Base-by-base conservation (phyloP, 225 moss, liverwort and hornwort species). In the Bryoerythrophyllum caledonicum region DNA sequence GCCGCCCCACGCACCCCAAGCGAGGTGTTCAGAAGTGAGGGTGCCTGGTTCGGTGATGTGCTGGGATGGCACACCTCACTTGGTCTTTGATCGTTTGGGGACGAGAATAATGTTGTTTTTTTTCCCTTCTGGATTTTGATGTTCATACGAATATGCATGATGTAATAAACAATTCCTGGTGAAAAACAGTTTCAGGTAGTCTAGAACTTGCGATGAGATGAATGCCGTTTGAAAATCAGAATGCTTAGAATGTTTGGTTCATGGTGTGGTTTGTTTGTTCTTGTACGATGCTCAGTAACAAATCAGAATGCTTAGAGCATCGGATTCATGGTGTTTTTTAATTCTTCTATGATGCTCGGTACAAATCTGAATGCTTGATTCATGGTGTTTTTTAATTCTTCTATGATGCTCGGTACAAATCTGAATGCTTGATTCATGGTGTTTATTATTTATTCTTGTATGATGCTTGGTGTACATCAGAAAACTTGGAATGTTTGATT, bases 21-120 rank as follows among this genome's bases (percentile, higher is more conserved):
- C 64, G 60, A 81, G 76, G 81, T 73, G 48, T 49, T 49, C 51
- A 65, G 72, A 73, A 79, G 54, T 78, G 23, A 86, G 17, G 48
- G 19, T 49, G 48, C 48, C 57, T 53, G 38, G 48, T 57, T 65
- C 38, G 26, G 49, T 5, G 65, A 28, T 67, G 56, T 63, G 32
- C 43, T 64, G n/a, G 63, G 44, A 23, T 19, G 11, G 52, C 43
- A 46, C 48, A 67, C 16, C 1, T 48, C 20, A 35, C 11, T 11
- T 65, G 8, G n/a, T 24, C 72, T 72, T 71, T 51, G 0, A 26
- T 41, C 8, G 30, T 52, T 49, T 34, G 25, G 44, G 1, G 23
- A 0, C 73, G 26, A 77, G 65, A 25, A 2, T 63, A 24, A 52
- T 27, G 7, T 4, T 74, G 34, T 10, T 7, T 69, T 26, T 15